Conservation (phyloP, 768 basidiomycete genomes). For the Amanita subjunquillea region DNA sequence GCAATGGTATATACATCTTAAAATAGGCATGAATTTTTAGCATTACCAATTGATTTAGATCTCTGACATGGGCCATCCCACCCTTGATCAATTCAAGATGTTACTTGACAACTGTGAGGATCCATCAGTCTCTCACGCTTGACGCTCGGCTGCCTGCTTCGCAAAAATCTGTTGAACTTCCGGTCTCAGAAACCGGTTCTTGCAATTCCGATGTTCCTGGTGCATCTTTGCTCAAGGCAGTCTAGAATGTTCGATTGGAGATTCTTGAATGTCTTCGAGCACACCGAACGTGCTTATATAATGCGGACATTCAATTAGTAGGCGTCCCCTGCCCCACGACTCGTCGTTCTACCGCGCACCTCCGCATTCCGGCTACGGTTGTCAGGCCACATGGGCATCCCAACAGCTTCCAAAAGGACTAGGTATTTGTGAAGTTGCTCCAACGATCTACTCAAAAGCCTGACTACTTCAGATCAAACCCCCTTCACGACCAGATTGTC, state of each 20-base stretch:
- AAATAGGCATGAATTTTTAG: neutral
- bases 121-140: constrained; percentile 42
- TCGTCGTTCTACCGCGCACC: no score
- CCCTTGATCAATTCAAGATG: constrained; percentile 94
- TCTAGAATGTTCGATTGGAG: constrained; percentile 62
- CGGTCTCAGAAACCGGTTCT: constrained; percentile 63
- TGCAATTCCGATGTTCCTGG: constrained; percentile 85
- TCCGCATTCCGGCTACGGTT: constrained; percentile 19
- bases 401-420: no score
- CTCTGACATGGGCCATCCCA: constrained; percentile 92
- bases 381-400: constrained; percentile 42
- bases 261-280: no score
- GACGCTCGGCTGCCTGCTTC: constrained; percentile 72
- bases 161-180: constrained; percentile 49
- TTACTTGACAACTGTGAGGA: constrained; percentile 34
- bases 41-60: constrained; percentile 46
- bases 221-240: constrained; percentile 73
- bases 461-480: constrained; percentile 60
- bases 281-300: no score
- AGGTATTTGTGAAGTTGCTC: no score
- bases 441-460: constrained; percentile 35
- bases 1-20: constrained; percentile 81
- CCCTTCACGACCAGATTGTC: constrained; percentile 23
- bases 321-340: no score
- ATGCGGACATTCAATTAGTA: no score